Base-by-base conservation (phyloP, 2,329 filamentous ascomycete species). In the Dactylellina haptotyla region DNA sequence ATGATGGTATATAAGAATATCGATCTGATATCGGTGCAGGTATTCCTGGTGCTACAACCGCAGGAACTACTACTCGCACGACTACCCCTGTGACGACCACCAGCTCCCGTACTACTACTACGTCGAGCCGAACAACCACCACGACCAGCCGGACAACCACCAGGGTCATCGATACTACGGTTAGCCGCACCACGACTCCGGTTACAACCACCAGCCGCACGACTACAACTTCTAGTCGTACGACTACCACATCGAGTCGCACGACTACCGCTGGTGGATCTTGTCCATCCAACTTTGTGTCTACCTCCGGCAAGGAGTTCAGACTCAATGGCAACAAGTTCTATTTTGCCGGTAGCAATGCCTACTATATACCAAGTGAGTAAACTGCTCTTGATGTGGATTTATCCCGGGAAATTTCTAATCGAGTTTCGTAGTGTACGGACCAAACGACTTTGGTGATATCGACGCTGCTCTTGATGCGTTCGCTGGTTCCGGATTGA, bases 401-500 rank as follows among this genome's bases (percentile, higher is more conserved):
- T 25, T n/a, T n/a, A n/a, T n/a, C n/a, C n/a, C n/a, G n/a, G n/a
- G n/a, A n/a, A n/a, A n/a, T n/a, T n/a, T n/a, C n/a, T n/a, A n/a
- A n/a, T n/a, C n/a, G n/a, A n/a, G n/a, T n/a, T n/a, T n/a, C n/a
- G n/a, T 26, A 73, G 69, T 73, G 69, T 73, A 73, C 48, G 69
- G 69, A 12, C 61, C 69, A 41, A 73, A 73, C 28, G 69, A 73
- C 32, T 66, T 66, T 73, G 81, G 80, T 5, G 86, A 89, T 77
- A 83, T 88, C 12, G 85, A 88, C 76, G 79, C 81, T n/a, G 80
- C 83, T 12, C 80, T 86, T 57, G 80, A 82, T 70, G 82, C 86
- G 76, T 78, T 88, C 14, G 78, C 81, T 54, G 75, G 80, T 30
- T 84, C 85, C 1, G 85, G 86, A 0, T 83, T 85, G 71, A 87